Base-by-base conservation (phyloP, 768 basidiomycete species). In the Dioszegia aurantiaca region DNA sequence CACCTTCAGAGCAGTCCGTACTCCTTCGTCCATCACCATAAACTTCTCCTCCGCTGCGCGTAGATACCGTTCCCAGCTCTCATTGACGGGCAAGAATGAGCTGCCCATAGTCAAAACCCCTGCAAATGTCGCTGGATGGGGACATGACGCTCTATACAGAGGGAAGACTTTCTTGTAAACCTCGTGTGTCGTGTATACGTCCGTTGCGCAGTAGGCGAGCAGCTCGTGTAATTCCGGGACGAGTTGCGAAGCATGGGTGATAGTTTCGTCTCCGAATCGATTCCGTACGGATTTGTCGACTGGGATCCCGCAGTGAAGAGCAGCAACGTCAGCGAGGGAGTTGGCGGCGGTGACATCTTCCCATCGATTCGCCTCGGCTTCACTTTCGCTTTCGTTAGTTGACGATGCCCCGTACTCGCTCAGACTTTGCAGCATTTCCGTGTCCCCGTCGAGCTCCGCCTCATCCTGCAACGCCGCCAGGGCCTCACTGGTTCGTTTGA, bases 261-360 rank as follows among this genome's bases (percentile, higher is more conserved):
- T 83, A 67, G 91, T 84, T 67, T 90, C 87, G 62, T 83, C 83
- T 3, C 62, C 68, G 55, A 77, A 77, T 27, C 67, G 62, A 49
- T 68, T 53, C 21, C 93, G 84, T 4, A 85, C 81, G 26, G 82
- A 80, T 77, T 98, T 95, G 77, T 88, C 84, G 64, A 94, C 77
- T 19, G 82, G 79, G 60, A 90, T 87, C 9, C 83, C 83, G 69
- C 90, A 95, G 74, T 99, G 90, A 3, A 98, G 81, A 47, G 84
- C 85, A 0, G 91, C 92, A 26, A 98, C 93, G 63, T 97, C 93
- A 17, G 84, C 86, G 27, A 99, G 84, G 8, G 91, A 90, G 74
- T 94, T 98, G 40, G 86, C 84, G 2, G 93, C 88, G 0, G 93
- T 92, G 28, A 95, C 80, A 47, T 93, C 89, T 75, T 97, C 89